A percentile compares a stretch with the other conserved stretches of the same genome.
Conservation (phyloP, 2,329 filamentous ascomycete genomes). For the Paecilomyces sp. region DNA sequence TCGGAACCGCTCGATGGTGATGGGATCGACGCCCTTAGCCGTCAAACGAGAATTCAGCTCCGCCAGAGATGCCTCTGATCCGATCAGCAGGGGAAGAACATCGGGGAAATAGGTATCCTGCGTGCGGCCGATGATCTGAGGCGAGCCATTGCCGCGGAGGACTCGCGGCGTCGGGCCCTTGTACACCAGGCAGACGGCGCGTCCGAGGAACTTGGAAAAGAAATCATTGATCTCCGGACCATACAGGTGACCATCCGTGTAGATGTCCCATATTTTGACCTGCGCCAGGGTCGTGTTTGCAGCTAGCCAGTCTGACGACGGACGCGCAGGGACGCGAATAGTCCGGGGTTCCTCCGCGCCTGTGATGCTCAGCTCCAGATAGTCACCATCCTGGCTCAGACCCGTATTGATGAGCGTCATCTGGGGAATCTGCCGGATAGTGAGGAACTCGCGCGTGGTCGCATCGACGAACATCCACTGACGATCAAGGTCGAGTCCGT, state of each 20-base stretch:
- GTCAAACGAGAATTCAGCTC: constrained; percentile 52
- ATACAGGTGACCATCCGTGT: constrained; percentile 54
- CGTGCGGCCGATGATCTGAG: constrained; percentile 46
- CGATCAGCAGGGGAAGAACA: constrained; percentile 50
- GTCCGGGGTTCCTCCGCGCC: constrained; percentile 34
- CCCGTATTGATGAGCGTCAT: constrained; percentile 58
- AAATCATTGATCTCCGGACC: constrained; percentile 42
- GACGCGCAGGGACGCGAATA: constrained; percentile 50
- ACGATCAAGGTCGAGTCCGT: constrained; percentile 55
- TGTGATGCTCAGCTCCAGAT: constrained; percentile 40
- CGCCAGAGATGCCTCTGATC: constrained; percentile 47
- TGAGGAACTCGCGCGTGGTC: constrained; percentile 50
- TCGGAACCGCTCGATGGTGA: constrained; percentile 56
- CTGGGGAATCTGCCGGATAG: constrained; percentile 52
- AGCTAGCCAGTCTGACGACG: constrained; percentile 46
- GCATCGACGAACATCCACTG: constrained; percentile 61
- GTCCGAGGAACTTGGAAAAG: constrained; percentile 51
- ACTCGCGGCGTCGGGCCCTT: constrained; percentile 54
- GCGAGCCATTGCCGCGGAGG: constrained; percentile 49
- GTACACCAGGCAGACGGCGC: constrained; percentile 52
- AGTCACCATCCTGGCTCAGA: constrained; percentile 38
- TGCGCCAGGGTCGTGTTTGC: constrained; percentile 43
- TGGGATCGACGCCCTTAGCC: constrained; percentile 34
- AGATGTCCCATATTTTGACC: constrained; percentile 53
- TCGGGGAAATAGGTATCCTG: constrained; percentile 55